Base-by-base conservation (phyloP, 441 rosid genomes). In the Pelargonium myrrhifolium region DNA sequence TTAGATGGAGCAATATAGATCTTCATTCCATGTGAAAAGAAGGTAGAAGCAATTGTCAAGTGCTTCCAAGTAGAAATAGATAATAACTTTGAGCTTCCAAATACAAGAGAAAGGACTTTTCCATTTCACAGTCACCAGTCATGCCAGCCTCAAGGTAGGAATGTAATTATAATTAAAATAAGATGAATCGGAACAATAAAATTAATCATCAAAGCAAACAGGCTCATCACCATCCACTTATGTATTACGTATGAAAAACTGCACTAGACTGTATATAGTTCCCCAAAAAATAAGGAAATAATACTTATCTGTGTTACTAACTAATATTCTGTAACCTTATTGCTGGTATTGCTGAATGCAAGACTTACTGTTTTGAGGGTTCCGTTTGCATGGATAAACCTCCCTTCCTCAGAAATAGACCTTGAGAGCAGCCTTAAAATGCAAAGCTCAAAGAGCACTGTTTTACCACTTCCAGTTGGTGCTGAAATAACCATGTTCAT, bases 401-500 rank as follows among this genome's bases (percentile, higher is more conserved):
- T 83, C 68, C 87, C 86, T 18, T 86, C 93, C 37, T 65, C 28
- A 14, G 87, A 75, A 63, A 94, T 72, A 78, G 87, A 90, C 75
- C 81, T 85, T 1, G 90, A 85, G 53, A 94, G 94, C 60, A 92
- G 94, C 87, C 96, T 89, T 79, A 92, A 70, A 69, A 92, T 84
- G 80, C 96, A 87, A 14, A 92, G 90, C 81, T 94, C 99, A 66
- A 94, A 94, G 66, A 94, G 97, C 14, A 86, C 97, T 0, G 99
- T 92, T 79, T 94, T 92, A 65, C 98, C 98, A 73, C 99, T 94
- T 66, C 99, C 99, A 62, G 99, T 92, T 3, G 99, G 99, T 11
- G 99, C 98, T 3, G 98, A 92, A 63, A 94, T 77, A 61, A 92
- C 94, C 98, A 94, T 94, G 83, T 87, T 92, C 73, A 81, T 77